Evolutionary conservation across 1,139 yeast genomes (phyloP).

Genomic region (Candida frijolesensis): DNA sequence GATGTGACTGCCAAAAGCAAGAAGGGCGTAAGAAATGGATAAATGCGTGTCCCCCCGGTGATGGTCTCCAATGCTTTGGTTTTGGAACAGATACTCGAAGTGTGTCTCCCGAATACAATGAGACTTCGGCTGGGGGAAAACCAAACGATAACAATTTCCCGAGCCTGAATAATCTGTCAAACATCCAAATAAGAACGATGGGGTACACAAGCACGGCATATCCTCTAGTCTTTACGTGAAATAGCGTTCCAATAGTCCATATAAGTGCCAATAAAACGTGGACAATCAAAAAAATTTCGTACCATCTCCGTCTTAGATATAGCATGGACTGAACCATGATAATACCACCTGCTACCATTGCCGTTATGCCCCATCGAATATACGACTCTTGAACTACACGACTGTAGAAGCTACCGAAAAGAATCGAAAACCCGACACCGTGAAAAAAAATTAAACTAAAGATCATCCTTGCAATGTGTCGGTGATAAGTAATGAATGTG

Average conservation of each 20-base stretch:
- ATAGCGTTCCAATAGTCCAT: conserved; percentile 45
- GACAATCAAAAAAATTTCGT: conserved; percentile 44
- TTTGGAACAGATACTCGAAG: conserved; percentile 43
- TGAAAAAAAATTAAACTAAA: conserved; percentile 44
- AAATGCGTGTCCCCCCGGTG: conserved; percentile 57
- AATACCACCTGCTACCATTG: conserved; percentile 30
- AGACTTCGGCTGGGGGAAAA: conserved; percentile 49
- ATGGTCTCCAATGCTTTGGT: conserved; percentile 41
- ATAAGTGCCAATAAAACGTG: conserved; percentile 46
- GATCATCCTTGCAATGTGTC: conserved; percentile 58
- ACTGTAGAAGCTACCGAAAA: conserved; percentile 13
- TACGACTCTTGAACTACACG: conserved; percentile 15
- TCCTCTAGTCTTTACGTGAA: conserved; percentile 43
- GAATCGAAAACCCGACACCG: conserved; percentile 35
- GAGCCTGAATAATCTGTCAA: conserved; percentile 44
- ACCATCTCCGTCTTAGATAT: conserved; percentile 42
- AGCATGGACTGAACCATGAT: conserved; percentile 47
- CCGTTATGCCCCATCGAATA: conserved; percentile 34
- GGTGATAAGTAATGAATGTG: conserved; percentile 58
- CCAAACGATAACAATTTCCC: conserved; percentile 40
- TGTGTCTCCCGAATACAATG: conserved; percentile 44
- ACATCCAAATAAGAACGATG: conserved; percentile 43
- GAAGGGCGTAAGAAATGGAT: conserved; percentile 42
- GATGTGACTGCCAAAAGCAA: conserved; percentile 48
- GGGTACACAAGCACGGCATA: conserved; percentile 44